Evolutionary conservation across 163 green algal species (phyloP), one percentile per base, ranked within the genome.

Genomic region (Prototheca cutis): DNA sequence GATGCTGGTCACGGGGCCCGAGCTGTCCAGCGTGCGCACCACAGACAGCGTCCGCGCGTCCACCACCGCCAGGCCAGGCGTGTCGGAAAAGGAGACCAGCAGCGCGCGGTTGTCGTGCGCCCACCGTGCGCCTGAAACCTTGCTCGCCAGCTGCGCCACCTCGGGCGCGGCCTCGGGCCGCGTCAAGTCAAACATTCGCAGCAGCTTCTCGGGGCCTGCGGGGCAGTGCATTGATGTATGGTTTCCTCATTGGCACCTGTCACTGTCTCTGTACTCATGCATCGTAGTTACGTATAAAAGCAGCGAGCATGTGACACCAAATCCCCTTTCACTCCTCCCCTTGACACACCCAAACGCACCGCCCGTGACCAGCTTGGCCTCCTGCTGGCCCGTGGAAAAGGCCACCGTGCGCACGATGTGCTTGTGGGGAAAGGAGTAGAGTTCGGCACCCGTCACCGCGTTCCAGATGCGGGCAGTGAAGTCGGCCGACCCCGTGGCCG

Each of bases 381-480:
- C 4, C 31, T 1, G 18, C 28, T 47, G 13, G 36, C 65, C 65
- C 28, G 36, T 56, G 5, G 65, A 40, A 67, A 95, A 95, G 32
- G 73, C 71, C n/a, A 81, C 76, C 13, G 66, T 82, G 19, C 83
- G 78, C 30, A 90, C 88, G 48, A 95, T 95, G 71, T 95, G 87
- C 56, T 86, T 87, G 65, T 95, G 86, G 39, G 76, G 56, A 47
- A 90, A 84, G 34, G 65, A 53, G 54, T 91, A 80, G 57, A 90
- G 66, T 68, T 95, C 82, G 45, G 93, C 80, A 21, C 93, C 93
- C 3, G 79, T 90, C 59, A 96, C 80, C 7, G 93, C 93, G 58
- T 99, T 85, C 93, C 93, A 99, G 6, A 96, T 53, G 33, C 84
- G 78, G n/a, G 91, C 90, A 7, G 72, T 87, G 69, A 98, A 99